Base-by-base conservation (phyloP, 306 rosid genomes). In the Dryas alaskensis region DNA sequence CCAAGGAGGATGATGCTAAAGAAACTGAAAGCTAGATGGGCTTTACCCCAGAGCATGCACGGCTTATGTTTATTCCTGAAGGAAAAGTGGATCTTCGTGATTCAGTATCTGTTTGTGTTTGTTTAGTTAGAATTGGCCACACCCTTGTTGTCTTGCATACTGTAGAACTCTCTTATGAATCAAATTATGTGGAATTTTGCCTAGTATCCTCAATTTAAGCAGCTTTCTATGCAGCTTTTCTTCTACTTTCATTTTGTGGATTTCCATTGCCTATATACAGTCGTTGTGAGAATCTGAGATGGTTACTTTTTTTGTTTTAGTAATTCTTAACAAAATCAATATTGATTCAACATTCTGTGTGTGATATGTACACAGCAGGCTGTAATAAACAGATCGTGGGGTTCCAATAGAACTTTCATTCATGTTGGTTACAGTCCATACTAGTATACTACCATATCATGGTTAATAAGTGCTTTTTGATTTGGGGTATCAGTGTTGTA, bases 1-100 rank as follows among this genome's bases (percentile, higher is more conserved):
- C 37, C 0, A 63, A 76, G 76, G 91, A 80, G 62, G 74, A 63
- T 60, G 81, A 59, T 37, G 83, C 57, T 25, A 65, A 81, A 83
- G 80, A 74, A 82, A 69, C 75, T 73, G 85, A 82, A 69, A 83
- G 74, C 67, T 85, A 66, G 83, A 75, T 5, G 48, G 52, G 54
- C 55, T 52, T 74, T 25, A 5, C 50, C 7, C 67, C 60, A 64
- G 54, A 76, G 63, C 59, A 65, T 67, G 71, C 77, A 13, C 78
- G 49, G 45, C 63, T 51, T 9, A 60, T 73, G 73, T 78, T 81
- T 55, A 19, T 81, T 48, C 80, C 59, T 76, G 70, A 14, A 16
- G 53, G 67, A 48, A 63, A 45, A 65, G 66, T 81, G 17, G 57
- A 69, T 53, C 54, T 40, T 45, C 50, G 19, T 31, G 49, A 44